Evolutionary conservation across 179 eudicot genomes (phyloP).

Genomic region (Actinidia chinensis): DNA sequence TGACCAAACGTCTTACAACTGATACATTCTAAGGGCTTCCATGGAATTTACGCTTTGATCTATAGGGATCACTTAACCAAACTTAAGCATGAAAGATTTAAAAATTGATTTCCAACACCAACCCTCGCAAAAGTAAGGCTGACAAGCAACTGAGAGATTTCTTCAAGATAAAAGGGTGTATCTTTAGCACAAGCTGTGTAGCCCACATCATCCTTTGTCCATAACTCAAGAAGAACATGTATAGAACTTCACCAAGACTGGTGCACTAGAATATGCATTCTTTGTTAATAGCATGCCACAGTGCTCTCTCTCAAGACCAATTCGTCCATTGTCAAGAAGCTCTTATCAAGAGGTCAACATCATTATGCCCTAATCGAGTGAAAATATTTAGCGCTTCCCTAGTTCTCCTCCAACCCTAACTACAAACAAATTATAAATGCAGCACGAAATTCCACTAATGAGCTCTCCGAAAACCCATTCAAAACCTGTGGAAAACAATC

Average conservation of each 20-base stretch:
- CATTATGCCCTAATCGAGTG: neutral
- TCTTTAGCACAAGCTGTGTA: neutral
- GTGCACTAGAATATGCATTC: neutral
- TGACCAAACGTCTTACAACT: neutral
- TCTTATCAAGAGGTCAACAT: conserved; percentile 1
- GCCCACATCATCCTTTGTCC: neutral
- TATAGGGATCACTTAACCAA: neutral
- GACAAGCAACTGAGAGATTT: neutral
- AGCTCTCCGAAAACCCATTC: neutral
- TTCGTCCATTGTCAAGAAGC: neutral
- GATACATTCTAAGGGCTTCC: neutral
- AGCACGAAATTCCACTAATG: neutral
- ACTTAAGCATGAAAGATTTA: neutral
- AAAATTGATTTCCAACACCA: neutral
- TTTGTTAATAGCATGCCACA: neutral
- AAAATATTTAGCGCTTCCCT: neutral
- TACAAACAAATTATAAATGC: neutral
- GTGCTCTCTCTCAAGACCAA: neutral
- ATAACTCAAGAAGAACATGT: neutral
- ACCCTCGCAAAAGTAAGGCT: neutral
- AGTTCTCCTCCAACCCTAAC: neutral
- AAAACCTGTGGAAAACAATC: neutral
- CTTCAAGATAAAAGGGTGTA: too few species aligned
- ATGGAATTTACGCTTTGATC: neutral
- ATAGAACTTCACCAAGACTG: neutral